Evolutionary conservation across 192 early-diverging fungal species (phyloP).

Genomic region (Chytriomyces confervae): DNA sequence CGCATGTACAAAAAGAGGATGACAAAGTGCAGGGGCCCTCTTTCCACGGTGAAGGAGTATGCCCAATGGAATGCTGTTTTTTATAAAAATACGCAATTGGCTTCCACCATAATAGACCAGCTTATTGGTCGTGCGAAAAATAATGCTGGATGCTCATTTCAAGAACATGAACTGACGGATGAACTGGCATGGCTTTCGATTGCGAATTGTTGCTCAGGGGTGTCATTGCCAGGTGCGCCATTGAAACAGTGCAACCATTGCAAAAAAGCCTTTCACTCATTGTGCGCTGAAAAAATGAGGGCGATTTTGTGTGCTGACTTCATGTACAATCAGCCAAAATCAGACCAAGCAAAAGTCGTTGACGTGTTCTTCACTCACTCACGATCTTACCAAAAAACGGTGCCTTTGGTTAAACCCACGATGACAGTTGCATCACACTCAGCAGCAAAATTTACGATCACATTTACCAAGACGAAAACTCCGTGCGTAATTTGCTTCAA

Average conservation of each 20-base stretch:
- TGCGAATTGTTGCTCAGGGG: neutral
- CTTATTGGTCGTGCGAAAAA: conserved; percentile 15
- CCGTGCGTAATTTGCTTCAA: too few species aligned
- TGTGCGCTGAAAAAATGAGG: neutral
- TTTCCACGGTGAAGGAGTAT: too few species aligned
- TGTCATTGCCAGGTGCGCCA: neutral
- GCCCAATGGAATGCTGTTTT: conserved; percentile 17
- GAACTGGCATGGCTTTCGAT: neutral
- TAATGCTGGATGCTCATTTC: neutral
- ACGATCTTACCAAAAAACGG: neutral
- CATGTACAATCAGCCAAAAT: conserved; percentile 5
- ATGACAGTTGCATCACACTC: neutral
- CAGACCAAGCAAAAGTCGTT: neutral
- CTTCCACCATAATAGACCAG: conserved; percentile 15
- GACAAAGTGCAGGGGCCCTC: too few species aligned
- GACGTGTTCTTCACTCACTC: conserved; percentile 4
- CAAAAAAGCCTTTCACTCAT: conserved; percentile 8
- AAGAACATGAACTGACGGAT: conserved; percentile 1
- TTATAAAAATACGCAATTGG: conserved; percentile 1
- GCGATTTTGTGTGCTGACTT: conserved; percentile 20
- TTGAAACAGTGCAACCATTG: conserved; percentile 25
- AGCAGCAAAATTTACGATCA: too few species aligned
- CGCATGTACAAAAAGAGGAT: neutral
- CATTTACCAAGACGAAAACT: too few species aligned
- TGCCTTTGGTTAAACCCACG: neutral